These are phyloP conservation scores for Geotrichum ghanense DNA, from an alignment of 805 yeast genomes.

Conservation along the genomic window DNA sequence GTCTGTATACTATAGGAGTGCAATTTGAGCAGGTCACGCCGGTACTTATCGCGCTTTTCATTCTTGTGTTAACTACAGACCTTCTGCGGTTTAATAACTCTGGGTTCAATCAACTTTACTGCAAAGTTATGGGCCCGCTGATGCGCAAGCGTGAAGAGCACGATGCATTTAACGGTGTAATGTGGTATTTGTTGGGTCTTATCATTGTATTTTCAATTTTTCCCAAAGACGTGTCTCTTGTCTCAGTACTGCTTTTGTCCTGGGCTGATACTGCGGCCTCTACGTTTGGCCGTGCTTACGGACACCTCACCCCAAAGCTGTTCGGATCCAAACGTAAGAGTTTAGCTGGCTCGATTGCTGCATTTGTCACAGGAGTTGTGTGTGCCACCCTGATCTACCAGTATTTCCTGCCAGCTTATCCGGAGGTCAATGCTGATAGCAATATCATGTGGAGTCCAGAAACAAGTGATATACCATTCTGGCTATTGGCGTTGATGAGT, in stretches of 20 bases:
- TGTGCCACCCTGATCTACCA: conserved; percentile 65
- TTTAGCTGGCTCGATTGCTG: conserved; percentile 83
- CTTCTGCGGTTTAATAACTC: conserved; percentile 50
- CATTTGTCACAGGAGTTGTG: conserved; percentile 59
- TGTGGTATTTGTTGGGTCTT: conserved; percentile 78
- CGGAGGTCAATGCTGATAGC: conserved; percentile 39
- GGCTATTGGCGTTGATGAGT: conserved; percentile 42
- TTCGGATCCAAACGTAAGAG: conserved; percentile 51
- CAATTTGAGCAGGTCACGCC: conserved; percentile 45
- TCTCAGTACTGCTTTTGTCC: conserved; percentile 69
- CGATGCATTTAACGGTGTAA: conserved; percentile 62
- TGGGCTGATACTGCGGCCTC: conserved; percentile 99
- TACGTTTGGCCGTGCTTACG: conserved; percentile 78
- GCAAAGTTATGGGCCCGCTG: conserved; percentile 59
- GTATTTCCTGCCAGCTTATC: conserved; percentile 51
- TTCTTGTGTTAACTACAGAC: conserved; percentile 51
- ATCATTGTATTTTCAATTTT: conserved; percentile 55
- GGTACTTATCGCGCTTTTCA: conserved; percentile 47
- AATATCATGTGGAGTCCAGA: conserved; percentile 57
- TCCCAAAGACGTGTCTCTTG: conserved; percentile 70
- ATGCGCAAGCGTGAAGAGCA: conserved; percentile 77
- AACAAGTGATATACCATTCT: conserved; percentile 44
- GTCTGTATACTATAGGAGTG: conserved; percentile 53
- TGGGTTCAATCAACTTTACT: conserved; percentile 54
- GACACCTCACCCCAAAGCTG: conserved; percentile 71